Evolutionary conservation across 1,139 yeast genomes (phyloP), one percentile per base, ranked within the genome.

Genomic region (Hansenula lynferdii): DNA sequence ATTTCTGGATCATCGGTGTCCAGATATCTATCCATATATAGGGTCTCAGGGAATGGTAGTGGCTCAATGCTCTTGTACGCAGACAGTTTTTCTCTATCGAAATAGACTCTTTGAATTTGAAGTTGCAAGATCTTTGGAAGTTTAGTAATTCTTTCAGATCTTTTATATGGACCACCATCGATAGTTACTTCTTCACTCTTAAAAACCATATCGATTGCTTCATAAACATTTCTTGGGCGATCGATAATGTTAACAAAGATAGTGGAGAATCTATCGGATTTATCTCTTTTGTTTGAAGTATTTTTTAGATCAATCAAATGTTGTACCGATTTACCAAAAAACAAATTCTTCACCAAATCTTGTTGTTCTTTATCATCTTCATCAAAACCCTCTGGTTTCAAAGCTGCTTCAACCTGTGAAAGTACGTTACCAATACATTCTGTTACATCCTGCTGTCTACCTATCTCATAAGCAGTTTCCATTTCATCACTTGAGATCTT

Each of bases 371-470:
- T 81, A 52, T 85, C 94, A 1, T 53, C 54, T 3, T 73, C 77
- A 39, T 80, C 85, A 27, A 84, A 64, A 3, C 60, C 58, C 11
- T 69, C 68, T 0, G 96, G 95, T 35, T 76, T 78, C 44, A 85
- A 69, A 0, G 96, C 95, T n/a, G 95, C 86, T 56, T 90, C 97
- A 24, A 90, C 67, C 58, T 90, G 97, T 48, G 82, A 85, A n/a
- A 90, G 69, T 5, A 92, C 97, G 59, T 92, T 92, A 41, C 90
- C 96, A 53, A 92, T 89, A 61, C 97, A 90, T 58, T 92, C 98
- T 0, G 97, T 87, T 14, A 92, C 97, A 65, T 92, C 98, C 58
- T 92, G 98, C 58, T 92, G 98, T 49, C 95, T 72, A 3, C 96
- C 96, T 45, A 85, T 72, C 49, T 83, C 92, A 36, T 82, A 69